Conservation (phyloP, 352 stramenopile species). For the Globisporangium carolinianum region DNA sequence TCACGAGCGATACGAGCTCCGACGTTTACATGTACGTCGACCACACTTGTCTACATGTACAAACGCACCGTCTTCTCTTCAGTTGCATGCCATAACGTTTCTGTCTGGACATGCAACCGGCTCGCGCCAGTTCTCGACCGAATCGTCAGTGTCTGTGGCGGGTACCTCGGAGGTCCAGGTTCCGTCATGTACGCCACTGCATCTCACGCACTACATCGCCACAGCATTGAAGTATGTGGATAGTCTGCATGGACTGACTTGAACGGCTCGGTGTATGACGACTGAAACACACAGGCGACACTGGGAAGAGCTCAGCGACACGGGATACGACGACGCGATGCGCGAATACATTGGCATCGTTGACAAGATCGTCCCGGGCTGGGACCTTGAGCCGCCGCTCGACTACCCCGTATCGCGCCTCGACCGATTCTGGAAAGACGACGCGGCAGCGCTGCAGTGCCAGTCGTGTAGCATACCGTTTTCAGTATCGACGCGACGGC, state of each 20-base stretch:
- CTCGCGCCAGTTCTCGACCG: slow-evolving; percentile 16
- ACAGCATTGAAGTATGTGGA: too few relatives aligned
- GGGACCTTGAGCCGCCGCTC: slow-evolving; percentile 29
- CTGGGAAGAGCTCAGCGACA: slow-evolving; percentile 54
- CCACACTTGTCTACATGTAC: too few relatives aligned
- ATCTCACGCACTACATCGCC: not conserved
- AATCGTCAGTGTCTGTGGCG: slow-evolving; percentile 45
- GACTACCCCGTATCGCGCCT: slow-evolving; percentile 45
- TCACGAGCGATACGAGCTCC: slow-evolving; percentile 10
- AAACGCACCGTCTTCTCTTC: too few relatives aligned
- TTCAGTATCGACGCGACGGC: slow-evolving; percentile 31
- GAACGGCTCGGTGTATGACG: not conserved
- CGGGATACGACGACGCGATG: slow-evolving; percentile 36
- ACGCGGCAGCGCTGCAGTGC: slow-evolving; percentile 30
- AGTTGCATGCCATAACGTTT: too few relatives aligned
- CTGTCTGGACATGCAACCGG: not conserved
- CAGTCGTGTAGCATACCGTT: slow-evolving; percentile 45
- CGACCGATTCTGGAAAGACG: slow-evolving; percentile 64
- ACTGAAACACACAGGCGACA: slow-evolving; percentile 29
- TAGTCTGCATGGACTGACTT: not conserved
- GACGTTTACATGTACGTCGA: slow-evolving; percentile 10
- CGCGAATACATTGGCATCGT: slow-evolving; percentile 45
- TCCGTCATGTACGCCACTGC: slow-evolving; percentile 46
- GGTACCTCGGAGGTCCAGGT: slow-evolving; percentile 31
- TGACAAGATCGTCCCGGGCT: slow-evolving; percentile 58